Base-by-base conservation (phyloP, 441 rosid species). In the Erysimum pusillum region DNA sequence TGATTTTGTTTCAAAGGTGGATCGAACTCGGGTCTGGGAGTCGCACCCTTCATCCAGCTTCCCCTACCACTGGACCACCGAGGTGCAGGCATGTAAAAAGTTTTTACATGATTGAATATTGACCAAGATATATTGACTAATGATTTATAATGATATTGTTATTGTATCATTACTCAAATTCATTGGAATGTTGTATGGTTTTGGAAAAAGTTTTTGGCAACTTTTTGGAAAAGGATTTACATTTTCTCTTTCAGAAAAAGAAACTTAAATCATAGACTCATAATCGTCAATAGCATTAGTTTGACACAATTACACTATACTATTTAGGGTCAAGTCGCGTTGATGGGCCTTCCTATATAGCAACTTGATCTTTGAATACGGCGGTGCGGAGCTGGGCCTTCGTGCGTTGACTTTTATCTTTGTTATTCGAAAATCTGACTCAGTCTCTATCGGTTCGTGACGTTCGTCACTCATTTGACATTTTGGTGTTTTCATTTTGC, bases 341-440 rank as follows among this genome's bases (percentile, higher is more conserved):
- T 34, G 17, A 13, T 67, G 48, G 70, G 35, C 52, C 14, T n/a
- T 17, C 59, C 8, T n/a, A n/a, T 7, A 3, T 17, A 31, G 20
- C 22, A 70, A 44, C 45, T 44, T 44, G 53, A 45, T 31, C 15
- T 57, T 38, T 54, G 17, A 41, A n/a, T 42, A 56, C 18, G n/a
- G 52, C 10, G 54, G 42, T 46, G 56, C 6, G 12, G 14, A 48
- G 18, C 7, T 48, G 44, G 65, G 42, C 5, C 54, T 34, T 31
- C 39, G 4, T 7, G 57, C 44, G 42, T 70, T 70, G 56, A 69
- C 73, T 69, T 68, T 32, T 35, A 39, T 28, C 22, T 57, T 11
- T 10, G 38, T 20, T 52, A 14, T 52, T 38, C 15, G 7, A 22
- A 53, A n/a, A 14, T 15, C 18, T 15, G 41, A 69, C 66, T 45